Evolutionary conservation across 345 rosid genomes (phyloP), one percentile per base, ranked within the genome.

Genomic region (Lumnitzera littorea): DNA sequence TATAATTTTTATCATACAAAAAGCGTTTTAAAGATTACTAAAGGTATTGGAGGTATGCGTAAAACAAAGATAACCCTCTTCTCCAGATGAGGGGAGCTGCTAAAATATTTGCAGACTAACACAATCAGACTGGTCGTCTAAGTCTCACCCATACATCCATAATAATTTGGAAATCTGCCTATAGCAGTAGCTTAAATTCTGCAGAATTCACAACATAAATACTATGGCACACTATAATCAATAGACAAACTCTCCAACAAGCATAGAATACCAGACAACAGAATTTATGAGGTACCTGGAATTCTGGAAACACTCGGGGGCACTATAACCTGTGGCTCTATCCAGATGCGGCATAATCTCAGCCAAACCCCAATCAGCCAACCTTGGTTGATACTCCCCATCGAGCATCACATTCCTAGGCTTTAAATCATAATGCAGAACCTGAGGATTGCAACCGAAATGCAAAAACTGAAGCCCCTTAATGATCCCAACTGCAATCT

Each of bases 371-470:
- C 79, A 82, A 76, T 94, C 99, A 5, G 87, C 77, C 78, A 94
- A 67, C 74, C 87, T 69, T 2, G 99, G 95, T 72, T 82, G 92
- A 61, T 78, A 87, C 78, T 94, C 99, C 25, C 87, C 76, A 82
- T 94, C 97, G 82, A 94, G 77, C 84, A 92, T 80, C 55, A 92
- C 96, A 74, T 92, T 92, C 10, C 84, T 72, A 6, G 91, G 97
- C 81, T 94, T 94, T 78, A 94, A 70, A 65, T 94, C 82, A 51
- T 57, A 78, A 73, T 87, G 99, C 73, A 90, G 74, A 80, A 90
- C 74, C 79, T 77, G 89, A 62, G 86, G 80, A 52, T 52, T 66
- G 62, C 90, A 84, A 51, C 66, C 74, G 50, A 82, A 81, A 65
- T 89, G 98, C 58, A 92, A 88, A 81, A 81, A 86, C 60, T 80